Evolutionary conservation across 768 basidiomycete genomes (phyloP), one percentile per base, ranked within the genome.

Genomic region (Agaricus blazei): DNA sequence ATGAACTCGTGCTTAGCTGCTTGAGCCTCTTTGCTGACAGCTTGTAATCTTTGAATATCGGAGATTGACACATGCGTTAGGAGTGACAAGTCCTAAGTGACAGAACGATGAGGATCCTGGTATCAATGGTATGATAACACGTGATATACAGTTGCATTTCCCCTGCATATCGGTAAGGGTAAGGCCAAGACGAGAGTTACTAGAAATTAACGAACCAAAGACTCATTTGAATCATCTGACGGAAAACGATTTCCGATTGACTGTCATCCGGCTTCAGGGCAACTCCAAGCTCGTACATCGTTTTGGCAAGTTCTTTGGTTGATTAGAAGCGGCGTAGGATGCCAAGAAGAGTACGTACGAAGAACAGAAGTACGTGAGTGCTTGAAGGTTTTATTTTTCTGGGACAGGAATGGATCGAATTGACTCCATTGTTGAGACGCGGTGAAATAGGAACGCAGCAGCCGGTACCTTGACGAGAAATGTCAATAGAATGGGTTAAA

Each of bases 191-290:
- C 7, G n/a, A 42, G 24, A 6, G 34, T 1, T 15, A 15, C n/a
- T 29, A 23, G 37, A 15, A 56, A n/a, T n/a, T 19, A n/a, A 59
- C 72, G 52, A 53, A 85, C 91, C 92, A 93, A 26, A 93, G 77
- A 68, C 89, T 90, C 82, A 94, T 92, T 64, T 93, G 90, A 7
- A 90, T 75, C 88, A 94, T 93, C 67, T 93, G 88, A 52, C 77
- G 79, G 69, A 92, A 93, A 12, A 93, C 65, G 0, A 87, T 73
- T 31, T 74, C 71, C 15, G 91, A 71, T 57, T 84, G 84, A 14
- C 75, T 73, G 0, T 78, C 68, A 55, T 87, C 76, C 0, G 73
- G 65, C 27, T 64, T 65, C 3, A 87, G 59, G 1, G 65, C 77
- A 3, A 60, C 63, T 48, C 82, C 80, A 3, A 95, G 71, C 55